A percentile compares a stretch with the other conserved stretches of the same genome.
Evolutionary conservation across 2,329 filamentous ascomycete genomes (phyloP).

Genomic region (Thelonectria blattea): DNA sequence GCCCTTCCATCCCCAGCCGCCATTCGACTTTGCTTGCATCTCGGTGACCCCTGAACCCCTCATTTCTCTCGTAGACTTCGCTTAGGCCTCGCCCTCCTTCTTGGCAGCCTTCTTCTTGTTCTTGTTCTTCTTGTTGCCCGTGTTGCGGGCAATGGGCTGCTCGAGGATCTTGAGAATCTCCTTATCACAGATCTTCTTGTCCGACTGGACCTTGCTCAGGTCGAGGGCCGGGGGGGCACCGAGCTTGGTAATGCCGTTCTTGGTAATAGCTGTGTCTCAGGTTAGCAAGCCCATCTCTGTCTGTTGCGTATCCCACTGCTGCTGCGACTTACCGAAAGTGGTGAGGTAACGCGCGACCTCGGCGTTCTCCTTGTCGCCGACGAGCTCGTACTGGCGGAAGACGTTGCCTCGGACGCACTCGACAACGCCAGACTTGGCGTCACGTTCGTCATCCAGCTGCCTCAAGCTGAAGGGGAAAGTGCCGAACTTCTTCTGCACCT

Average conservation of each 20-base stretch:
- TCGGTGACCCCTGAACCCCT: conserved; percentile 23
- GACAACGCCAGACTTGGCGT: conserved; percentile 93
- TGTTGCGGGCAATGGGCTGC: conserved; percentile 83
- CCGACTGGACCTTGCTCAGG: conserved; percentile 82
- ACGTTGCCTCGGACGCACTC: conserved; percentile 95
- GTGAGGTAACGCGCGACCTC: conserved; percentile 87
- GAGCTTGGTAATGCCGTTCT: conserved; percentile 92
- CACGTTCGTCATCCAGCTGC: conserved; percentile 95
- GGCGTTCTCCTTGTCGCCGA: conserved; percentile 88
- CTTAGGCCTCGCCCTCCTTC: conserved; percentile 49
- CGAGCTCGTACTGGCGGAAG: conserved; percentile 93
- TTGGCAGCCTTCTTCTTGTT: conserved; percentile 74
- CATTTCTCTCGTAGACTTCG: conserved; percentile 19
- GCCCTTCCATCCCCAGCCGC: conserved; percentile 15
- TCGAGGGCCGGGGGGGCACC: conserved; percentile 78
- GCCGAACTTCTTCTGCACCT: conserved; percentile 96
- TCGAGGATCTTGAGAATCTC: conserved; percentile 95
- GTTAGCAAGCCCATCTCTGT: conserved; percentile 18
- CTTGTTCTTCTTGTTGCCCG: conserved; percentile 91
- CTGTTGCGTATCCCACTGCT: not conserved
- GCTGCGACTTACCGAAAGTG: conserved; percentile 79
- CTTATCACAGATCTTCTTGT: conserved; percentile 98
- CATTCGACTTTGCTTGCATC: conserved; percentile 21
- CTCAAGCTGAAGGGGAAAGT: conserved; percentile 97
- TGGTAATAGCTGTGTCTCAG: conserved; percentile 77